These are phyloP conservation scores for Grifola frondosa DNA, from an alignment of 1,284 basidiomycete genomes.

Conservation along the genomic window DNA sequence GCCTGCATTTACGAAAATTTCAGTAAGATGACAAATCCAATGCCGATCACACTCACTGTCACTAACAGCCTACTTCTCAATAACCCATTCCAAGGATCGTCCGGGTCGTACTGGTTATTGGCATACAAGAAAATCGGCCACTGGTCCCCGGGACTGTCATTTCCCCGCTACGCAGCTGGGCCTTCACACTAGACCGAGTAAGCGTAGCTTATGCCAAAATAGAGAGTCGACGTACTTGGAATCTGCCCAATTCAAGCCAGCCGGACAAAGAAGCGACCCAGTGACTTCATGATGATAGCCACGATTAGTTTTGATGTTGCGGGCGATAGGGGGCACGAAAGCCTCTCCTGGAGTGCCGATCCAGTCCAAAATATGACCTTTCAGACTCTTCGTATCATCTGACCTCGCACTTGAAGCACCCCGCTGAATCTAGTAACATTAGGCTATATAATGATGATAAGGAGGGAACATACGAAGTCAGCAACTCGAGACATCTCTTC, in stretches of 20 bases:
- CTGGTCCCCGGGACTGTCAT: slow-evolving; percentile 7
- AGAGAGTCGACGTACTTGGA: no score
- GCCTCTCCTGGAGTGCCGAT: slow-evolving; percentile 5
- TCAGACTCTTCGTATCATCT: slow-evolving; percentile 14
- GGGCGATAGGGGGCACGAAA: slow-evolving; percentile 9
- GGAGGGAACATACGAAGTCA: no score
- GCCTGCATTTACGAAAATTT: no score
- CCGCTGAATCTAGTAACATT: slow-evolving; percentile 11
- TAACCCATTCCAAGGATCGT: slow-evolving; percentile 15
- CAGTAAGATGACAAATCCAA: no score
- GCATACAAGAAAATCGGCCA: slow-evolving; percentile 13
- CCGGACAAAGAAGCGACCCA: slow-evolving; percentile 9
- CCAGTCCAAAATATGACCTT: slow-evolving; percentile 14
- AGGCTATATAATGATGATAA: no score
- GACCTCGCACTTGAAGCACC: slow-evolving; percentile 8
- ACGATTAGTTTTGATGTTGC: slow-evolving; percentile 7
- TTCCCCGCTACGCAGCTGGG: slow-evolving; percentile 2
- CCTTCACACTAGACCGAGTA: slow-evolving; percentile 3
- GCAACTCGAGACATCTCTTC: no score
- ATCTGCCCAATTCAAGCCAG: slow-evolving; percentile 8
- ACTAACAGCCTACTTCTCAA: slow-evolving; percentile 8
- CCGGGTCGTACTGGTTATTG: slow-evolving; percentile 4
- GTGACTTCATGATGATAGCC: slow-evolving; percentile 11
- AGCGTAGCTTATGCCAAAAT: no score
- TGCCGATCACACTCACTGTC: slow-evolving; percentile 4